Percentiles rank a stretch among this genome's conserved stretches.
Conservation (phyloP, 768 basidiomycete species). For the Crassisporium funariophilum region DNA sequence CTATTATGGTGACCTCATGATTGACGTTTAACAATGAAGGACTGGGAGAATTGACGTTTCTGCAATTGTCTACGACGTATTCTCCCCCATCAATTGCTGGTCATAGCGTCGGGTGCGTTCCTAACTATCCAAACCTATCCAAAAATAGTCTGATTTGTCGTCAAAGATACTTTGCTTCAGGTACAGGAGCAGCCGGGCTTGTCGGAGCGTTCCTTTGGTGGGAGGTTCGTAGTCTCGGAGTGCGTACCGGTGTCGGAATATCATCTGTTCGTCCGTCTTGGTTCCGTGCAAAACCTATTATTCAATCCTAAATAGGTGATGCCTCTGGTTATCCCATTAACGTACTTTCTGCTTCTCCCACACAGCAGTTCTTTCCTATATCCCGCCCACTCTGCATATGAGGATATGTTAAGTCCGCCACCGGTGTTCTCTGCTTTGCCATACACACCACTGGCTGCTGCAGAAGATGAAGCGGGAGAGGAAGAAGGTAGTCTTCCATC, state of each 20-base stretch:
- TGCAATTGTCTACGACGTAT: constrained; percentile 89
- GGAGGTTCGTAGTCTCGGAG: constrained; percentile 84
- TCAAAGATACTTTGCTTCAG: constrained; percentile 84
- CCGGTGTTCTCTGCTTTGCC: constrained; percentile 33
- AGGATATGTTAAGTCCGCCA: constrained; percentile 36
- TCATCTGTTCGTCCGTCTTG: constrained; percentile 62
- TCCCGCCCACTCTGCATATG: constrained; percentile 36
- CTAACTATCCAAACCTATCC: not conserved
- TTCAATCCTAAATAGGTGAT: constrained; percentile 55
- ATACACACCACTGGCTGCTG: constrained; percentile 47
- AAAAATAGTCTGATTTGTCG: not conserved
- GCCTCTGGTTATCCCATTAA: constrained; percentile 76
- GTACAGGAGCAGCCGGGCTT: constrained; percentile 93
- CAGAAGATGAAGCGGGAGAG: constrained; percentile 43
- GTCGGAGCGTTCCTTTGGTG: constrained; percentile 95
- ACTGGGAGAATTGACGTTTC: constrained; percentile 90
- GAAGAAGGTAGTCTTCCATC: constrained; percentile 39
- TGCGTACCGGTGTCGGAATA: constrained; percentile 78
- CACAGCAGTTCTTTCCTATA: constrained; percentile 50
- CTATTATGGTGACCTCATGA: not conserved
- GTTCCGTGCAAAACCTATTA: not conserved
- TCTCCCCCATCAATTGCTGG: constrained; percentile 68
- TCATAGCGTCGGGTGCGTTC: constrained; percentile 74
- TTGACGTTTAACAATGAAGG: constrained; percentile 44
- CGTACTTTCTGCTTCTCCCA: constrained; percentile 81